phyloP scores from a whole-genome alignment of 768 basidiomycete genomes.

The Kwoniella newhampshirensis region DNA sequence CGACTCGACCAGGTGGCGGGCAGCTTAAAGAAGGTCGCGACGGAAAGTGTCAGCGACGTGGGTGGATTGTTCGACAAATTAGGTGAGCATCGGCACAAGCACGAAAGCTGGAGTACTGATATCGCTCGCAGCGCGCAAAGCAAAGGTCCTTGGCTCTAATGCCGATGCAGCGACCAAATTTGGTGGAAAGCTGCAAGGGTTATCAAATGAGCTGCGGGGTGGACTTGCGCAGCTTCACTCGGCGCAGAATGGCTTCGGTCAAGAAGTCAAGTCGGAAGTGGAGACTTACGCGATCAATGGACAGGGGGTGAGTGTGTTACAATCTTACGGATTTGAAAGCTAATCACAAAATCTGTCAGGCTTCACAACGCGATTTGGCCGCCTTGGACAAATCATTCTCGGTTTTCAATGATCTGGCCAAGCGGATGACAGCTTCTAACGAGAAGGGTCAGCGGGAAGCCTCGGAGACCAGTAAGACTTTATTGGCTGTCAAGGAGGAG shows the following conservation, averaged over 20 bases:
- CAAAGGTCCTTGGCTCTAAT: constrained; percentile 65
- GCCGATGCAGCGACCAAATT: constrained; percentile 65
- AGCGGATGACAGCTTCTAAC: constrained; percentile 28
- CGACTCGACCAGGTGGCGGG: constrained; percentile 70
- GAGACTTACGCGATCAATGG: constrained; percentile 63
- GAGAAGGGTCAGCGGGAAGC: constrained; percentile 31
- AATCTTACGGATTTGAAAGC: background rate
- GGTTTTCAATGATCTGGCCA: constrained; percentile 31
- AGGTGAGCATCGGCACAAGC: constrained; percentile 57
- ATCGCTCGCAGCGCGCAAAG: constrained; percentile 66
- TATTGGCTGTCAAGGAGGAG: constrained; percentile 27
- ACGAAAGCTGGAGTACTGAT: background rate
- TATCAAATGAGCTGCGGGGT: constrained; percentile 60
- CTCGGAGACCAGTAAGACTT: constrained; percentile 15
- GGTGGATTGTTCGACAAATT: constrained; percentile 75
- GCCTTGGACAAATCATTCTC: constrained; percentile 32
- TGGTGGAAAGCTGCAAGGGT: constrained; percentile 62
- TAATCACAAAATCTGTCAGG: background rate
- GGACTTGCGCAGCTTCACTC: constrained; percentile 67
- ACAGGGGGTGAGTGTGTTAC: constrained; percentile 55
- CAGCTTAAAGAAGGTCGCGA: constrained; percentile 65
- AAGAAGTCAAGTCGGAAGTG: constrained; percentile 62
- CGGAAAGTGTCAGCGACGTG: constrained; percentile 72
- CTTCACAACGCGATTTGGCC: constrained; percentile 27
- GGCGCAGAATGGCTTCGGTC: constrained; percentile 60